Evolutionary conservation across 345 rosid genomes (phyloP), one percentile per base, ranked within the genome.

Genomic region (Aurinia saxatilis): DNA sequence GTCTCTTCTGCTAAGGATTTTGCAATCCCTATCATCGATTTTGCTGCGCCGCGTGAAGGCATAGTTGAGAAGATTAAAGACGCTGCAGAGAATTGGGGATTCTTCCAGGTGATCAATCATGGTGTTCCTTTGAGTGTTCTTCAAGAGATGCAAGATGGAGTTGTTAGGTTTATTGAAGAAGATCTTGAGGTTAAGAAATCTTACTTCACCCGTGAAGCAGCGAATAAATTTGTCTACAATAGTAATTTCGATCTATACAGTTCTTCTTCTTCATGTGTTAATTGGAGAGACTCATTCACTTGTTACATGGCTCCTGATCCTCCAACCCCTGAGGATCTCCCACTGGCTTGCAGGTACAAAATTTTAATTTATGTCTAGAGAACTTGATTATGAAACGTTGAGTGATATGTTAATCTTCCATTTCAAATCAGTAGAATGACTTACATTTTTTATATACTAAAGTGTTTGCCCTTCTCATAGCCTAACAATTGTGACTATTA

Each of bases 201-300:
- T 16, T 72, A 69, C 10, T 77, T 73, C 44, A 11, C 79, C 0
- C 71, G 84, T 0, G 83, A 77, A 35, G 8, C 4, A 0, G 2
- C 25, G 6, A 75, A 51, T 47, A 71, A 36, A 47, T 68, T 75
- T 55, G 10, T 48, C 13, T 79, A 67, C 50, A 67, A 73, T 19
- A 75, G 74, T 34, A 78, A 78, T 37, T 71, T 81, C 13, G 81
- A 77, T 48, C 49, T 83, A 9, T 67, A 68, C 37, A 45, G n/a
- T 7, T 47, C 80, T 3, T 48, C 73, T 1, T 61, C 76, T 7
- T n/a, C n/a, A n/a, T 27, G 50, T 4, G 65, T 67, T 16, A 57
- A 66, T 18, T 79, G 82, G 89, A 81, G 82, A 46, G 89, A 81
- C 38, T 13, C 75, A 0, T 57, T 73, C 0, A 18, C 12, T 50